Conservation (phyloP, 805 yeast genomes). For the Candida maris region DNA sequence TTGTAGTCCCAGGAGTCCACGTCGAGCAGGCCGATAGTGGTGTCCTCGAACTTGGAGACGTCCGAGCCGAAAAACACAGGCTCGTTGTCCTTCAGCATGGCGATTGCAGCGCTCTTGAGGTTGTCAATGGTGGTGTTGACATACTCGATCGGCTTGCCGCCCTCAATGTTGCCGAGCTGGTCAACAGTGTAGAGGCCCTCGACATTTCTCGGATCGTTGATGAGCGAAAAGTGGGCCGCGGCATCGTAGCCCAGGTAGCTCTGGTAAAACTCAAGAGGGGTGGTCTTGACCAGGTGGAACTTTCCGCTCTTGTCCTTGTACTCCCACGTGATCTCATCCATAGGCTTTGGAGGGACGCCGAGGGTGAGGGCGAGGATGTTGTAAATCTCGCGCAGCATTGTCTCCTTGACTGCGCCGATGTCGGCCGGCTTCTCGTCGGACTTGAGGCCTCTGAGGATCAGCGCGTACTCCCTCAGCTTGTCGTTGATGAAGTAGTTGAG, state of each 20-base stretch:
- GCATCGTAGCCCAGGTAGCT: conserved; percentile 52
- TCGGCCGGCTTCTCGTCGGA: conserved; percentile 35
- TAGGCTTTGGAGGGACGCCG: conserved; percentile 77
- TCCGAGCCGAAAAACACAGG: conserved; percentile 89
- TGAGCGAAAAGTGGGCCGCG: conserved; percentile 56
- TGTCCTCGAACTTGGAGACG: conserved; percentile 71
- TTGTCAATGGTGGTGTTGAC: conserved; percentile 62
- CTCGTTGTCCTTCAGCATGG: conserved; percentile 66
- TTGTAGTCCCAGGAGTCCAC: conserved; percentile 65
- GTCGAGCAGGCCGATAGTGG: conserved; percentile 66
- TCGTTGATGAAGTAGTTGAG: conserved; percentile 66
- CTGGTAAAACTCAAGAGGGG: conserved; percentile 66
- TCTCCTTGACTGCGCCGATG: conserved; percentile 24
- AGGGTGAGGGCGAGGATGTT: conserved; percentile 63
- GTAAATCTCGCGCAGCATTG: conserved; percentile 60
- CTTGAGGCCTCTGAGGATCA: conserved; percentile 54
- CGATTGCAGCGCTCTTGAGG: conserved; percentile 60
- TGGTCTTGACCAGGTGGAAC: conserved; percentile 46
- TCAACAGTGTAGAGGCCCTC: conserved; percentile 71
- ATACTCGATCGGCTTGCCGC: conserved; percentile 70
- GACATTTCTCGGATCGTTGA: conserved; percentile 80
- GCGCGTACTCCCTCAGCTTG: conserved; percentile 75
- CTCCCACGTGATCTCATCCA: conserved; percentile 68
- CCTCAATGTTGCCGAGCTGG: conserved; percentile 69
- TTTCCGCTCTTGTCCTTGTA: conserved; percentile 69